phyloP scores from a whole-genome alignment of 1,284 basidiomycete species.

The Dichomitus squalens region DNA sequence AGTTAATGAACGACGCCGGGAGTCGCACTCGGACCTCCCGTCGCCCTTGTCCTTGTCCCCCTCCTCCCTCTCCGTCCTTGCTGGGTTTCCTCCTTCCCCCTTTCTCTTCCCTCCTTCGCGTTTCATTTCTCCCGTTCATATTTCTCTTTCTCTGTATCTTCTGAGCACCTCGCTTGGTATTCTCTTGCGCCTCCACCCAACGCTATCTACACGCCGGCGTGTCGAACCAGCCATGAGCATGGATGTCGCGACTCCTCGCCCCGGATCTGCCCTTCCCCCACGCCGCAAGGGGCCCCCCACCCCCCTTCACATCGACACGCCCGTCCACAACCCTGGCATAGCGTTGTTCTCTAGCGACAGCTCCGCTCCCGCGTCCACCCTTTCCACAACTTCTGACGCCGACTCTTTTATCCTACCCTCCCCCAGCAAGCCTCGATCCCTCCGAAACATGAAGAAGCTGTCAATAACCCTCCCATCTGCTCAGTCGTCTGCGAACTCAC shows the following conservation, averaged over 20 bases:
- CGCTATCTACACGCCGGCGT: conserved; percentile 50
- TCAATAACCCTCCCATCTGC: conserved; percentile 68
- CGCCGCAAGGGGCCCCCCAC: conserved; percentile 60
- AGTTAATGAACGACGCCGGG: conserved; percentile 16
- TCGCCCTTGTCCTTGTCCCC: conserved; percentile 16
- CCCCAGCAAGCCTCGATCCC: conserved; percentile 43
- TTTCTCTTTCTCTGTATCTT: conserved; percentile 30
- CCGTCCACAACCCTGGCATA: conserved; percentile 48
- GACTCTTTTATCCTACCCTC: conserved; percentile 48
- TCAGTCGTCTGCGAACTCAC: conserved; percentile 56
- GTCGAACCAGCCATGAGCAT: conserved; percentile 42
- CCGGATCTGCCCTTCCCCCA: conserved; percentile 36
- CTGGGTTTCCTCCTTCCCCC: conserved; percentile 22
- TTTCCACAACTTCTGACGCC: conserved; percentile 54
- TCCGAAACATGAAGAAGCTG: conserved; percentile 76
- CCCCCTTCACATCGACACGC: conserved; percentile 61
- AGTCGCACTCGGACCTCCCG: not conserved
- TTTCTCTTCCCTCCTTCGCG: conserved; percentile 21
- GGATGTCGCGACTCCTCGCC: conserved; percentile 39
- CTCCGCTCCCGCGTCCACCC: conserved; percentile 46
- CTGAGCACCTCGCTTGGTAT: conserved; percentile 8
- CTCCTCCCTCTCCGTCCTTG: conserved; percentile 22
- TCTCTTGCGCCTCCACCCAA: conserved; percentile 12
- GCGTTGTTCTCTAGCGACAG: conserved; percentile 50
- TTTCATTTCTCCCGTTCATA: conserved; percentile 32